Evolutionary conservation across 805 yeast species (phyloP).

Genomic region (Priceomyces fermenticarens): DNA sequence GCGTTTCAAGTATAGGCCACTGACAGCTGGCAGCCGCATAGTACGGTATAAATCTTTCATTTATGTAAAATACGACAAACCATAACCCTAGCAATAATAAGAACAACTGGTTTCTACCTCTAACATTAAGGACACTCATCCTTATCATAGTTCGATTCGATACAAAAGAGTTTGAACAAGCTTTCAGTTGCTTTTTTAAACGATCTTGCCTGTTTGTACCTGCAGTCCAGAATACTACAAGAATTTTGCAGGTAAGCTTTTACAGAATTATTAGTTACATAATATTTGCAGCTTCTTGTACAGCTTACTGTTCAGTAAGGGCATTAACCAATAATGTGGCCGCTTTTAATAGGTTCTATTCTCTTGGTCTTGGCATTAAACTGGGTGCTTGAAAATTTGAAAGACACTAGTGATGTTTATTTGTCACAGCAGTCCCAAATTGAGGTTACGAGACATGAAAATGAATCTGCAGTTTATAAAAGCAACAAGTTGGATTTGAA

Average conservation of each 20-base stretch:
- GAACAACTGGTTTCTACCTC: constrained; percentile 26
- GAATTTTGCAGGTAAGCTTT: too few species aligned
- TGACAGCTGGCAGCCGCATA: constrained; percentile 23
- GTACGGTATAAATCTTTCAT: constrained; percentile 31
- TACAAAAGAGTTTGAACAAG: too few species aligned
- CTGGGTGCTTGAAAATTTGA: constrained; percentile 30
- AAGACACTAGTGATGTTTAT: constrained; percentile 59
- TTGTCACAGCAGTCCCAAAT: constrained; percentile 63
- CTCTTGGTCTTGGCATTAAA: constrained; percentile 14
- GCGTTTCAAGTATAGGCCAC: constrained; percentile 24
- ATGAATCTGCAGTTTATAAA: constrained; percentile 75
- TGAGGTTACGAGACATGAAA: constrained; percentile 57
- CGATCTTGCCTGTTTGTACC: too few species aligned
- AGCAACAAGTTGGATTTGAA: constrained; percentile 74
- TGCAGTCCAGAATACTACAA: too few species aligned
- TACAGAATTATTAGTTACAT: too few species aligned
- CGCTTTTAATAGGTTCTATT: constrained; percentile 11
- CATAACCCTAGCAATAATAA: constrained; percentile 21
- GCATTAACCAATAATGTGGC: constrained; percentile 7
- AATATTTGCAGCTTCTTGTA: too few species aligned
- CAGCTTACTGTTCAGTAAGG: too few species aligned
- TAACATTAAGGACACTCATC: constrained; percentile 17
- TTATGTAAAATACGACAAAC: constrained; percentile 27
- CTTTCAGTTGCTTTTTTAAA: too few species aligned
- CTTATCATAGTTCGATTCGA: constrained; percentile 3